Evolutionary conservation across 495 filamentous ascomycete genomes (phyloP).

Genomic region (Lentithecium fluviatile): DNA sequence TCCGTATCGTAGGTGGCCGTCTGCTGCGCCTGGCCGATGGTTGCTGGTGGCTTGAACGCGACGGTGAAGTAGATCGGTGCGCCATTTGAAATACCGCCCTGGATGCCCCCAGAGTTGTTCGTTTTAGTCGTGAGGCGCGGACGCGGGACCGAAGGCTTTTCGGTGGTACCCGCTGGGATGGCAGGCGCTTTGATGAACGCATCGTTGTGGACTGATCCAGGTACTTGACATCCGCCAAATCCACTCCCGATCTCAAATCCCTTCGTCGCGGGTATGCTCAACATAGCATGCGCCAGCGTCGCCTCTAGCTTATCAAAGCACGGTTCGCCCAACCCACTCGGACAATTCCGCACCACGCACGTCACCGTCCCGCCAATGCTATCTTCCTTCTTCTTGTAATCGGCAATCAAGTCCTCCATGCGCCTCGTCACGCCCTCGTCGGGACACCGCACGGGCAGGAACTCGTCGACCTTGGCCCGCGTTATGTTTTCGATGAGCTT

Average conservation of each 20-base stretch:
- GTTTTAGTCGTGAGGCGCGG: slow-evolving; percentile 78
- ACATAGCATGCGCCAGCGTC: slow-evolving; percentile 90
- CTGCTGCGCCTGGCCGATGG: slow-evolving; percentile 86
- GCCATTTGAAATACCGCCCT: slow-evolving; percentile 95
- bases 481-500: slow-evolving; percentile 69
- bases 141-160: slow-evolving; percentile 26
- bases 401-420: slow-evolving; percentile 80
- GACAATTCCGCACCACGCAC: slow-evolving; percentile 90
- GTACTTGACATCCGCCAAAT: slow-evolving; percentile 82
- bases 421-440: slow-evolving; percentile 58
- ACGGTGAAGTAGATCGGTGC: slow-evolving; percentile 93
- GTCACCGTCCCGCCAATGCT: slow-evolving; percentile 96
- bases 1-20: slow-evolving; percentile 74
- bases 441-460: slow-evolving; percentile 84
- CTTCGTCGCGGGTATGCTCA: slow-evolving; percentile 95
- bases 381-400: slow-evolving; percentile 77
- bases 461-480: slow-evolving; percentile 76
- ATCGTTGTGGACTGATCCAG: slow-evolving; percentile 92
- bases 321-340: slow-evolving; percentile 87
- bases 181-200: slow-evolving; percentile 66
- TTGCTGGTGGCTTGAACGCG: slow-evolving; percentile 93
- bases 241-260: slow-evolving; percentile 96
- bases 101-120: slow-evolving; percentile 95
- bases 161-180: slow-evolving; percentile 21
- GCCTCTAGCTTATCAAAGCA: slow-evolving; percentile 97